Conservation (phyloP, 2,329 filamentous ascomycete genomes). For the Lomentospora prolificans region DNA sequence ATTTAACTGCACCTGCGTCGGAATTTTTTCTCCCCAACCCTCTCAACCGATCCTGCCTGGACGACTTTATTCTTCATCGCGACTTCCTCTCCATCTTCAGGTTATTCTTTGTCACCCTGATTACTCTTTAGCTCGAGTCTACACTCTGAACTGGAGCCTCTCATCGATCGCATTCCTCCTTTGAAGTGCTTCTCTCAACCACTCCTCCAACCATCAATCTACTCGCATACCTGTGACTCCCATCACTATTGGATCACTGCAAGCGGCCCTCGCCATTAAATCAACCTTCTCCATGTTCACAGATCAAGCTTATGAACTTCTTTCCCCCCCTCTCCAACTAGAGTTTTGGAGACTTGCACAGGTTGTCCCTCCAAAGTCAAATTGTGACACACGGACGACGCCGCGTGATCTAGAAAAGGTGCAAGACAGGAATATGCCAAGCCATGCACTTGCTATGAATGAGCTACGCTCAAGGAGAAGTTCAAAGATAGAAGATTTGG, state of each 20-base stretch:
- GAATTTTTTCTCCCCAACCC: too few species aligned
- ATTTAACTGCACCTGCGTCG: background rate
- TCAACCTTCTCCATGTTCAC: background rate
- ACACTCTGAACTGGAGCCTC: background rate
- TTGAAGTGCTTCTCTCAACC: background rate
- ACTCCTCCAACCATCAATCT: background rate
- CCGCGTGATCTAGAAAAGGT: background rate
- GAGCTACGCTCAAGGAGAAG: background rate
- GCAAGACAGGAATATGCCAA: background rate
- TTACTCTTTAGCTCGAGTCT: too few species aligned
- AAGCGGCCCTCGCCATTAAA: background rate
- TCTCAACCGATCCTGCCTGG: too few species aligned
- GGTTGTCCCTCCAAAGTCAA: background rate
- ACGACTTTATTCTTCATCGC: background rate
- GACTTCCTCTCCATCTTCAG: background rate
- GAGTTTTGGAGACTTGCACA: background rate
- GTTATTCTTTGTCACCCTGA: too few species aligned
- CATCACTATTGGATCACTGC: background rate
- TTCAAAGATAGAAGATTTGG: background rate
- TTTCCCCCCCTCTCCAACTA: background rate
- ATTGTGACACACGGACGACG: background rate
- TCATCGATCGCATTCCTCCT: background rate
- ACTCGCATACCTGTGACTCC: too few species aligned
- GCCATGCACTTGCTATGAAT: background rate
- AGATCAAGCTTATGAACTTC: background rate